These are phyloP conservation scores for Tylopilus balloui DNA, from an alignment of 768 basidiomycete genomes.

Conservation along the genomic window DNA sequence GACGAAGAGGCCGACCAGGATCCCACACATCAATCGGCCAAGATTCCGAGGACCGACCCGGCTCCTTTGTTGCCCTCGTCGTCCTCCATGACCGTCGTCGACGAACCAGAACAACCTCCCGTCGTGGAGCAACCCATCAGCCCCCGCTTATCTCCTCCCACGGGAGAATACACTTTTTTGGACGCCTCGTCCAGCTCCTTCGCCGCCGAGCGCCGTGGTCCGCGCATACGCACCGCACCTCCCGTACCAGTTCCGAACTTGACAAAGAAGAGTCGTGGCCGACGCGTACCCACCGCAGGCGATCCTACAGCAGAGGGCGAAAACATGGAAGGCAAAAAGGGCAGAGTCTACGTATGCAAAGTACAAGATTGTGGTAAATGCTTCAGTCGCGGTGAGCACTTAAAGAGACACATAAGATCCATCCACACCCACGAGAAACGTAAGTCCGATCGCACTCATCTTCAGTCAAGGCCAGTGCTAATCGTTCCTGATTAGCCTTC, in stretches of 20 bases:
- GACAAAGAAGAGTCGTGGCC: conserved; percentile 76
- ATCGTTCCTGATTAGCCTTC: conserved; percentile 50
- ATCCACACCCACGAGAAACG: conserved; percentile 79
- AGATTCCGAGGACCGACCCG: conserved; percentile 29
- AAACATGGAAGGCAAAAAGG: conserved; percentile 28
- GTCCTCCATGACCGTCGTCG: conserved; percentile 29
- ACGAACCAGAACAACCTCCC: conserved; percentile 16
- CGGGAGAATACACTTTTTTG: conserved; percentile 34
- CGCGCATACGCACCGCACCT: conserved; percentile 50
- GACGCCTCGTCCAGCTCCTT: conserved; percentile 35
- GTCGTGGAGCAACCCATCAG: conserved; percentile 7
- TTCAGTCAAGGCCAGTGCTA: conserved; percentile 15
- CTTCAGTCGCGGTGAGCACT: conserved; percentile 70
- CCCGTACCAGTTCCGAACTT: conserved; percentile 73
- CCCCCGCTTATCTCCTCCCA: conserved; percentile 23
- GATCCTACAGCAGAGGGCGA: conserved; percentile 26
- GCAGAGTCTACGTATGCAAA: conserved; percentile 51
- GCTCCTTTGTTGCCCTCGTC: conserved; percentile 22
- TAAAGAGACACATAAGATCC: conserved; percentile 70
- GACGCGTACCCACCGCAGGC: conserved; percentile 60
- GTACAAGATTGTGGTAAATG: conserved; percentile 70
- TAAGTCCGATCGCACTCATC: conserved; percentile 37
- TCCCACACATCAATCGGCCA: conserved; percentile 16
- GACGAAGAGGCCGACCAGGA: conserved; percentile 29
- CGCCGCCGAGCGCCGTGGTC: conserved; percentile 39